Base-by-base conservation (phyloP, 495 filamentous ascomycete species). In the Aspergillus biplanus region DNA sequence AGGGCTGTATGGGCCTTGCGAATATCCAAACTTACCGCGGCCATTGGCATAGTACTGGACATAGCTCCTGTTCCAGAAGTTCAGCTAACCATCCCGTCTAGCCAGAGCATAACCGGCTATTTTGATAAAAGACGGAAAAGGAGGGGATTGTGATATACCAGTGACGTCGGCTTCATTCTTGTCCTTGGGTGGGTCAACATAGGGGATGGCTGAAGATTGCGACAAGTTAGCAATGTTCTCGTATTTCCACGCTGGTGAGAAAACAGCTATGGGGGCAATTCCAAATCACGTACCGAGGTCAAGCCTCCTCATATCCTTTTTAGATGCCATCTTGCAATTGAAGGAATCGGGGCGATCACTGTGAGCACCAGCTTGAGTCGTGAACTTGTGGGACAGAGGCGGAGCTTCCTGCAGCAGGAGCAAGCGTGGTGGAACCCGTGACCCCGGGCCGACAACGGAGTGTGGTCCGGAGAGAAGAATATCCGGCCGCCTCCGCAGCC, bases 11-110 rank as follows among this genome's bases (percentile, higher is more conserved):
- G 21, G 21, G 2, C 21, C 21, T 27, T 27, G 21, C 21, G 21
- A 27, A 27, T 39, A 61, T 50, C 47, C 21, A 27, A 62, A 81
- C 86, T 70, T 80, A 89, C 87, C 58, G 93, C 93, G 59, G 91
- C 92, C 93, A 97, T 97, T 39, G 93, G 93, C 70, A 97, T 75
- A 7, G 92, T 96, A 70, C 87, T 94, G 12, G 89, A 85, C 73
- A 95, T 83, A 27, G 90, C 90, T 67, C 90, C 88, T 77, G 69
- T 74, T 60, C 83, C 60, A 62, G 13, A 56, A 11, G 55, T 59
- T 67, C 59, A 73, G 62, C 50, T 52, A 6, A 13, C n/a, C 64
- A 70, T 9, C 34, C 11, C 35, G 16, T 13, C 44, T 16, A 8
- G 7, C 39, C 27, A 5, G 13, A 32, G 21, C 16, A 31, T 47